Conservation (phyloP, 441 rosid genomes). For the Pelargonium myrrhifolium region DNA sequence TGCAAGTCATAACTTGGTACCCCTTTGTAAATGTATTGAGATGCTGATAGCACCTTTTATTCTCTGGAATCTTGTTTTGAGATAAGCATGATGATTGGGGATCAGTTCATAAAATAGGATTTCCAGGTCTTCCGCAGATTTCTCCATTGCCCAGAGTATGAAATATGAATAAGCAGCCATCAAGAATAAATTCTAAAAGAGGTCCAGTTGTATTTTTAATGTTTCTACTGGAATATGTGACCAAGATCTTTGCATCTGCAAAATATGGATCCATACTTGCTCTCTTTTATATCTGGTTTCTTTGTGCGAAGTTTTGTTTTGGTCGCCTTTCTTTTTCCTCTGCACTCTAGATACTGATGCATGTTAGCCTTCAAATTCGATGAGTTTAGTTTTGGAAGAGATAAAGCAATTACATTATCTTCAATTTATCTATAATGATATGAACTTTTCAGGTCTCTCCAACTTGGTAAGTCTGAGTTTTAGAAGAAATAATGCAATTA, state of each 20-base stretch:
- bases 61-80: background rate
- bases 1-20: too few relatives aligned
- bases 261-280: too few relatives aligned
- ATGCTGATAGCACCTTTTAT: too few relatives aligned
- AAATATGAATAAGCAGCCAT: background rate
- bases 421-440: conserved; percentile 7
- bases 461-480: conserved; percentile 68
- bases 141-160: background rate
- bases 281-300: background rate
- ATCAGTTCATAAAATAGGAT: background rate
- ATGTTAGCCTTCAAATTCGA: background rate
- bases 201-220: too few relatives aligned
- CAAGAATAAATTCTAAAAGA: background rate
- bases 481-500: conserved; percentile 54
- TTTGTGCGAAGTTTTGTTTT: background rate
- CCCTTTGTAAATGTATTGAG: too few relatives aligned
- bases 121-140: background rate
- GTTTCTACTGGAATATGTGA: too few relatives aligned
- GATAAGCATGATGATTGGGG: background rate
- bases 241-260: too few relatives aligned
- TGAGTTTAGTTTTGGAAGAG: too few relatives aligned
- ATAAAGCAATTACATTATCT: background rate
- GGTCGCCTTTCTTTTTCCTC: background rate
- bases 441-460: conserved; percentile 49
- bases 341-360: background rate